A percentile compares a stretch with the other conserved stretches of the same genome.
These are phyloP conservation scores for Sordariomycetes sp. DNA, from an alignment of 2,329 filamentous ascomycete genomes.

Conservation along the genomic window DNA sequence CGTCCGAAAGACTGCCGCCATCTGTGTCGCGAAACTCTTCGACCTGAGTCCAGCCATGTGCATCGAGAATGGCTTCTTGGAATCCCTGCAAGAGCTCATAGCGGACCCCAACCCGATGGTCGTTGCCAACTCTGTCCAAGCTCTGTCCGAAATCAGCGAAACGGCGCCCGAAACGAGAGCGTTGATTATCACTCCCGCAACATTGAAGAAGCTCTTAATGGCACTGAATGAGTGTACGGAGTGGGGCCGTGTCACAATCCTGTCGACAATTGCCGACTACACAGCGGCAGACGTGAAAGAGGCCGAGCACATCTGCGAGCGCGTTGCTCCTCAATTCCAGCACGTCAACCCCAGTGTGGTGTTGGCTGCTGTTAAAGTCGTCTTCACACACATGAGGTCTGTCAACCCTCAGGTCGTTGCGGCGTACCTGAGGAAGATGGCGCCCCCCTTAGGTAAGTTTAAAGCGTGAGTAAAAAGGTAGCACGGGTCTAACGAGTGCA, in stretches of 20 bases:
- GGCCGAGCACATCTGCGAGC: slow-evolving; percentile 94
- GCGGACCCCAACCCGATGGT: slow-evolving; percentile 99
- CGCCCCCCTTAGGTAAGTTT: slow-evolving; percentile 74
- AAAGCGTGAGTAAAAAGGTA: slow-evolving; percentile 1
- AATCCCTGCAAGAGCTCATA: slow-evolving; percentile 89
- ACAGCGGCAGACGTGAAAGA: slow-evolving; percentile 83
- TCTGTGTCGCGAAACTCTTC: slow-evolving; percentile 96
- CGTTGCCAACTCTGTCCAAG: slow-evolving; percentile 93
- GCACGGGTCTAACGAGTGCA: slow-evolving; percentile 21
- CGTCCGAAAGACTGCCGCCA: slow-evolving; percentile 94
- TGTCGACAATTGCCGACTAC: slow-evolving; percentile 85
- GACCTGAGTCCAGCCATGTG: slow-evolving; percentile 89
- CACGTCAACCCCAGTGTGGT: slow-evolving; percentile 97
- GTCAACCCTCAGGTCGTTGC: slow-evolving; percentile 69
- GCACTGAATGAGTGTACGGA: slow-evolving; percentile 97
- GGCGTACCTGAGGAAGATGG: slow-evolving; percentile 97
- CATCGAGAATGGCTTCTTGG: slow-evolving; percentile 92
- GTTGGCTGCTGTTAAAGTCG: slow-evolving; percentile 92
- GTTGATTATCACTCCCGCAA: slow-evolving; percentile 70
- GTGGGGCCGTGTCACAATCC: slow-evolving; percentile 92
- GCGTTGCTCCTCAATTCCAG: slow-evolving; percentile 93
- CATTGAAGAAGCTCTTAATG: slow-evolving; percentile 91
- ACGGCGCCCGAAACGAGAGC: slow-evolving; percentile 85
- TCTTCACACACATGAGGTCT: slow-evolving; percentile 91
- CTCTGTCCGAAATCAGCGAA: slow-evolving; percentile 84